Conservation (phyloP, 257 asterid genomes). For the Ocimum tenuiflorum region DNA sequence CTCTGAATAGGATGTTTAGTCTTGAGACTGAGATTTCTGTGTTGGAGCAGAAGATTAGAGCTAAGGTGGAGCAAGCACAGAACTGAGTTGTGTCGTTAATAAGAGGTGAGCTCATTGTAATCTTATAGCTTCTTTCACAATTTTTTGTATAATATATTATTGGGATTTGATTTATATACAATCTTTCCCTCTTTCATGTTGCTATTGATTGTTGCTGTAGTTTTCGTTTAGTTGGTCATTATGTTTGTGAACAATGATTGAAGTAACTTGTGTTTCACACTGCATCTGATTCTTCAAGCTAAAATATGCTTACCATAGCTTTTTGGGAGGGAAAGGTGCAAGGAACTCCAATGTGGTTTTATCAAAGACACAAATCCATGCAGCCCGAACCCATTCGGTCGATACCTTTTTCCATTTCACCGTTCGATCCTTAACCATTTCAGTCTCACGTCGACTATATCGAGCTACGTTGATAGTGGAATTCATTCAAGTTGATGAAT, state of each 20-base stretch:
- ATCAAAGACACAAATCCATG: too few relatives aligned
- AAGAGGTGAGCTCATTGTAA: slow-evolving; percentile 33
- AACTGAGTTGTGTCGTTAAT: slow-evolving; percentile 34
- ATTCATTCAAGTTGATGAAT: too few relatives aligned
- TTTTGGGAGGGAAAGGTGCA: too few relatives aligned
- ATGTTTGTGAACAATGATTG: slow-evolving; percentile 20
- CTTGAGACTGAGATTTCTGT: slow-evolving; percentile 80
- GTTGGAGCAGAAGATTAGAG: slow-evolving; percentile 80
- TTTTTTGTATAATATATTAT: slow-evolving; percentile 28
- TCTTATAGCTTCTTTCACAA: slow-evolving; percentile 20
- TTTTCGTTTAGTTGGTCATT: slow-evolving; percentile 7
- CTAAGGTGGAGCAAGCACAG: slow-evolving; percentile 81
- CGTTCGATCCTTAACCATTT: too few relatives aligned
- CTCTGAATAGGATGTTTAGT: slow-evolving; percentile 80
- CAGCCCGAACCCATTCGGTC: too few relatives aligned
- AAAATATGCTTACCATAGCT: too few relatives aligned
- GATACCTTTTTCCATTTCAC: too few relatives aligned
- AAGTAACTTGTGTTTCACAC: not conserved
- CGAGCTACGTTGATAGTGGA: too few relatives aligned
- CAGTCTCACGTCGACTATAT: too few relatives aligned
- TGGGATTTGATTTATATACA: slow-evolving; percentile 21
- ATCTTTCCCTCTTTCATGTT: slow-evolving; percentile 29
- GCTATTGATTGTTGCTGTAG: slow-evolving; percentile 20
- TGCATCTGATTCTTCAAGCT: too few relatives aligned
- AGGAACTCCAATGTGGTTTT: too few relatives aligned